Conservation (phyloP, 192 early-diverging fungal species). For the Obelidium mucronatum region DNA sequence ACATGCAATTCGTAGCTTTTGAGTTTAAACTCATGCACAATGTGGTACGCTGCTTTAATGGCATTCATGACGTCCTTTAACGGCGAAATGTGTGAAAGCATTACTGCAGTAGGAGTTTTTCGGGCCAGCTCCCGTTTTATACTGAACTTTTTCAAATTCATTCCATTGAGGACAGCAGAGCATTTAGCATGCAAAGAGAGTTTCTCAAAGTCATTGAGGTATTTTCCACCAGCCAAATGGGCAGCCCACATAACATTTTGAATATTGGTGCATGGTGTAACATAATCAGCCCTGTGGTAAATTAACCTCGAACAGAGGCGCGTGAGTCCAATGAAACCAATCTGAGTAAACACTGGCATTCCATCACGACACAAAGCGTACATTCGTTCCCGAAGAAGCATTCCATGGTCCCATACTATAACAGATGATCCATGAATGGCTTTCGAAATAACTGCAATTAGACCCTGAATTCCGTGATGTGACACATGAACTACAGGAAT, state of each 20-base stretch:
- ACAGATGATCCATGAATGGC: too few relatives aligned
- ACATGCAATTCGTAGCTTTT: slow-evolving; percentile 47
- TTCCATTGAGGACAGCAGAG: slow-evolving; percentile 52
- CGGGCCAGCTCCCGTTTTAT: slow-evolving; percentile 39
- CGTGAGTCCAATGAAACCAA: too few relatives aligned
- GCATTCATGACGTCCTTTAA: slow-evolving; percentile 58
- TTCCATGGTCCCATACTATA: too few relatives aligned
- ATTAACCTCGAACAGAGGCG: too few relatives aligned
- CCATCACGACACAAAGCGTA: too few relatives aligned
- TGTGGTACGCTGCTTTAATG: slow-evolving; percentile 50
- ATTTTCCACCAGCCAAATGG: slow-evolving; percentile 3
- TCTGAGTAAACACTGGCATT: too few relatives aligned
- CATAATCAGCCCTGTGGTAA: slow-evolving; percentile 17
- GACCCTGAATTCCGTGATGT: too few relatives aligned
- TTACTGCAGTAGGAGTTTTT: slow-evolving; percentile 43
- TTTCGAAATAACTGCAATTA: too few relatives aligned
- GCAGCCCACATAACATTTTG: slow-evolving; percentile 21
- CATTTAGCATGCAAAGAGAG: neutral
- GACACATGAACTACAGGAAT: too few relatives aligned
- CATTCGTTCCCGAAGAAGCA: too few relatives aligned
- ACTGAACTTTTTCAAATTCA: slow-evolving; percentile 50
- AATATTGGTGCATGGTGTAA: slow-evolving; percentile 11
- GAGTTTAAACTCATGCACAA: slow-evolving; percentile 55
- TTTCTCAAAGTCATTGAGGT: slow-evolving; percentile 24
- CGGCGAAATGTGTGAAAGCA: slow-evolving; percentile 56